Evolutionary conservation across 208 protist genomes (phyloP).

Genomic region (Acanthamoeba sp.): DNA sequence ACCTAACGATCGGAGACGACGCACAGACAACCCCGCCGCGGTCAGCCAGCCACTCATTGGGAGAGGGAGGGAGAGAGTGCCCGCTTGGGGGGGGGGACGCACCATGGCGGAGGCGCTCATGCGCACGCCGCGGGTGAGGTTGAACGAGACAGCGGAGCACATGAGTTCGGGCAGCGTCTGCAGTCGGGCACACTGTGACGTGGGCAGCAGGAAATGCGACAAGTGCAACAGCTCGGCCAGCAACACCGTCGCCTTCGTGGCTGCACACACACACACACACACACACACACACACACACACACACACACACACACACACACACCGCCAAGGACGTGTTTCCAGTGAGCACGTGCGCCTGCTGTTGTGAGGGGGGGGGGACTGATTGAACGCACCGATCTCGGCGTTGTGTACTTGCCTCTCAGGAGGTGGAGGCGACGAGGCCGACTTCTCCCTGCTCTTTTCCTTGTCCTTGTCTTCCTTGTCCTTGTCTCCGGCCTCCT

Average conservation of each 20-base stretch:
- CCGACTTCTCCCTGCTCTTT: constrained; percentile 16
- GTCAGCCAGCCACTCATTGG: neutral
- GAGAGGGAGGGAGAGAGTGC: neutral
- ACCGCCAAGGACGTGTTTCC: neutral
- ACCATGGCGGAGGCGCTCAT: constrained; percentile 57
- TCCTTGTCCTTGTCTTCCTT: constrained; percentile 40
- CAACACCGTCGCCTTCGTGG: constrained; percentile 80
- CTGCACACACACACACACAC: neutral
- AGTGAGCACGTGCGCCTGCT: no score
- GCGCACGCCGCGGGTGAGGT: constrained; percentile 37
- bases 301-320: neutral
- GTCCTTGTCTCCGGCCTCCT: neutral
- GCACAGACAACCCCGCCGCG: neutral
- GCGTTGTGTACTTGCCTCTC: constrained; percentile 2
- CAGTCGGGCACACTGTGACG: constrained; percentile 79
- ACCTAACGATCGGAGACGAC: neutral
- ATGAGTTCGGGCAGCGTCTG: constrained; percentile 63
- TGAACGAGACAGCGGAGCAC: constrained; percentile 55
- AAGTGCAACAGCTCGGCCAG: constrained; percentile 81
- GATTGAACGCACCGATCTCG: constrained; percentile 4
- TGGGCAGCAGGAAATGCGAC: constrained; percentile 79
- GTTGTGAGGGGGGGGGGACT: no score
- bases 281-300: neutral
- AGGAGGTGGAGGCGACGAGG: neutral
- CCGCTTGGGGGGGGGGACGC: neutral